Evolutionary conservation across 306 rosid genomes (phyloP).

Genomic region (Abrus precatorius): DNA sequence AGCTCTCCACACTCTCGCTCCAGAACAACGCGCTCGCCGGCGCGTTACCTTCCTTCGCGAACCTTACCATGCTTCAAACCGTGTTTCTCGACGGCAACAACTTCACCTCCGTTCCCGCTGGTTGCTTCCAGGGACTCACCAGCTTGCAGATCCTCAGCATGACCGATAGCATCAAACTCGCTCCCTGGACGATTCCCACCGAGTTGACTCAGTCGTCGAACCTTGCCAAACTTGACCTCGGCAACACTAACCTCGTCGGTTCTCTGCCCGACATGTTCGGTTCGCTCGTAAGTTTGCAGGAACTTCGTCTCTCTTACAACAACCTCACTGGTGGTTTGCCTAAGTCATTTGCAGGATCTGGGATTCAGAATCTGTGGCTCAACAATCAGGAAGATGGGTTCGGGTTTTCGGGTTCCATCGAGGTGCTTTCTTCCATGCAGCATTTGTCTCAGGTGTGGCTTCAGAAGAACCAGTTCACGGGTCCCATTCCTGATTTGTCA

Average conservation of each 20-base stretch:
- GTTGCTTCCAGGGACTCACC: slow-evolving; percentile 60
- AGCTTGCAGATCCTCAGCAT: slow-evolving; percentile 61
- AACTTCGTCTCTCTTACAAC: slow-evolving; percentile 78
- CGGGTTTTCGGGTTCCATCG: slow-evolving; percentile 68
- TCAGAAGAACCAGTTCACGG: slow-evolving; percentile 69
- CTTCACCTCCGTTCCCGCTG: slow-evolving; percentile 62
- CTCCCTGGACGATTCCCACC: slow-evolving; percentile 61
- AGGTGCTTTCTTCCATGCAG: slow-evolving; percentile 63
- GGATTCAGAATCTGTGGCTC: slow-evolving; percentile 67
- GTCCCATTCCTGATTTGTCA: slow-evolving; percentile 74
- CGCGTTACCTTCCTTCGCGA: slow-evolving; percentile 67
- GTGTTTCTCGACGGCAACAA: slow-evolving; percentile 61
- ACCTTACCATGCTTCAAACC: slow-evolving; percentile 57
- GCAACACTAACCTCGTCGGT: slow-evolving; percentile 54
- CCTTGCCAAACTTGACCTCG: slow-evolving; percentile 54
- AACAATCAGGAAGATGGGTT: slow-evolving; percentile 71
- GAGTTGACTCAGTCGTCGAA: slow-evolving; percentile 59
- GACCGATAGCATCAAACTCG: slow-evolving; percentile 51
- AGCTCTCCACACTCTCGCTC: slow-evolving; percentile 63
- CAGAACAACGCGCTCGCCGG: slow-evolving; percentile 66
- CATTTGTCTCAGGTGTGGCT: slow-evolving; percentile 74
- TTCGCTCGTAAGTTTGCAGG: slow-evolving; percentile 56
- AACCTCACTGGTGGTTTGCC: slow-evolving; percentile 74
- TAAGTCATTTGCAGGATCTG: slow-evolving; percentile 58
- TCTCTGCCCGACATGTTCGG: slow-evolving; percentile 64